phyloP scores from a whole-genome alignment of 1,284 basidiomycete species.

The Sporisorium exsertum region DNA sequence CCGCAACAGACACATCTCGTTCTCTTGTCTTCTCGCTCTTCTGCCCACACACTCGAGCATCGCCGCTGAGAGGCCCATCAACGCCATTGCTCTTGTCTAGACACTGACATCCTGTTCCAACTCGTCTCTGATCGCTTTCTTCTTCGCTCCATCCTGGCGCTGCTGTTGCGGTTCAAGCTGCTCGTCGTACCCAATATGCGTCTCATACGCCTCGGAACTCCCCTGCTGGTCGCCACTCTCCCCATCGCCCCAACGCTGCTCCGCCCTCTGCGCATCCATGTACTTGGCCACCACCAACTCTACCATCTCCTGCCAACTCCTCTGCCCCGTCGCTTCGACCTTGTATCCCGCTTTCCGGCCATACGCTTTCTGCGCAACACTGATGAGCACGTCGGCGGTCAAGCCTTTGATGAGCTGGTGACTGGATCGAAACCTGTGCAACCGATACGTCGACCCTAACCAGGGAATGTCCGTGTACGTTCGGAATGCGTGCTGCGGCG shows the following conservation, averaged over 20 bases:
- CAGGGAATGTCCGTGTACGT: slow-evolving; percentile 56
- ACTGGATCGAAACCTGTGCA: slow-evolving; percentile 43
- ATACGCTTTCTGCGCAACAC: slow-evolving; percentile 27
- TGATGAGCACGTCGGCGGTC: slow-evolving; percentile 50
- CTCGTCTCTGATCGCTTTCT: neutral
- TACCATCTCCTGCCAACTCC: slow-evolving; percentile 46
- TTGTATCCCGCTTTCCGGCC: slow-evolving; percentile 11
- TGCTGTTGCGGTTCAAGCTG: neutral
- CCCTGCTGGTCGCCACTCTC: slow-evolving; percentile 52
- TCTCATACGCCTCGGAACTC: slow-evolving; percentile 41
- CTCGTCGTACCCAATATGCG: slow-evolving; percentile 32
- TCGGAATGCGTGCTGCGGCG: slow-evolving; percentile 40
- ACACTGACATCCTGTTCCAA: neutral
- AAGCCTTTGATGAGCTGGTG: slow-evolving; percentile 54
- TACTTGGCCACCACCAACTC: slow-evolving; percentile 37
- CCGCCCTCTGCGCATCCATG: slow-evolving; percentile 14
- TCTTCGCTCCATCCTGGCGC: neutral
- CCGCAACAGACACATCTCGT: neutral
- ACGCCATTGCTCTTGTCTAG: neutral
- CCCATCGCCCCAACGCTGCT: slow-evolving; percentile 52
- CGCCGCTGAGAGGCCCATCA: neutral
- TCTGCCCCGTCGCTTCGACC: slow-evolving; percentile 29
- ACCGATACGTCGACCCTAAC: slow-evolving; percentile 32
- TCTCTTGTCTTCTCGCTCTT: neutral
- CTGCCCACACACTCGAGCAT: neutral